A percentile compares a stretch with the other conserved stretches of the same genome.
Conservation (phyloP, 164 flowering plant species). For the Berberis thunbergii region DNA sequence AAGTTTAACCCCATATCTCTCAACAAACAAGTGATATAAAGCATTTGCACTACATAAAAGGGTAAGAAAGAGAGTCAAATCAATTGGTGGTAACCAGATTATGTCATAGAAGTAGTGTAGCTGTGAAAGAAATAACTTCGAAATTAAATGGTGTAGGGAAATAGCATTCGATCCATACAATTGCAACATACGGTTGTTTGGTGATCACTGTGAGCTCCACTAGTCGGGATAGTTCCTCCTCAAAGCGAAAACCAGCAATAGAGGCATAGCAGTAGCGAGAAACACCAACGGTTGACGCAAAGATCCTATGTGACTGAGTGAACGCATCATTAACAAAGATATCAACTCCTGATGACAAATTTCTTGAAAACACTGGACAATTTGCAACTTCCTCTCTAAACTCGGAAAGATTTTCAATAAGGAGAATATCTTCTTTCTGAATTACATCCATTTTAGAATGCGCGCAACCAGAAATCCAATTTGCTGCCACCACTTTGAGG, state of each 20-base stretch:
- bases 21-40: too few species aligned
- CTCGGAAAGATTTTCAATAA: conserved; percentile 56
- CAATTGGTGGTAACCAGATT: neutral
- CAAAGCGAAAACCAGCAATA: conserved; percentile 78
- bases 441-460: conserved; percentile 19
- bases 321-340: conserved; percentile 84
- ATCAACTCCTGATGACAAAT: conserved; percentile 56
- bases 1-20: too few species aligned
- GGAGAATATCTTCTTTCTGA: conserved; percentile 33
- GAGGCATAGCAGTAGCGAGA: conserved; percentile 53
- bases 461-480: conserved; percentile 18
- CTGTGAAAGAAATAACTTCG: too few species aligned
- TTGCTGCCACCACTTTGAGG: conserved; percentile 40
- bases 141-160: neutral
- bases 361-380: conserved; percentile 43
- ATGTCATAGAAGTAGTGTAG: neutral
- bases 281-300: conserved; percentile 83
- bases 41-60: neutral
- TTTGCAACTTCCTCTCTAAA: conserved; percentile 60
- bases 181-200: conserved; percentile 49
- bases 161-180: conserved; percentile 36
- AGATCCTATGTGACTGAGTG: conserved; percentile 66
- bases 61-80: neutral
- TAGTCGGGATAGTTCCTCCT: conserved; percentile 42
- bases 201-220: conserved; percentile 26